Evolutionary conservation across 148 eudicot species (phyloP), one percentile per base, ranked within the genome.

Genomic region (Fagopyrum esculentum): DNA sequence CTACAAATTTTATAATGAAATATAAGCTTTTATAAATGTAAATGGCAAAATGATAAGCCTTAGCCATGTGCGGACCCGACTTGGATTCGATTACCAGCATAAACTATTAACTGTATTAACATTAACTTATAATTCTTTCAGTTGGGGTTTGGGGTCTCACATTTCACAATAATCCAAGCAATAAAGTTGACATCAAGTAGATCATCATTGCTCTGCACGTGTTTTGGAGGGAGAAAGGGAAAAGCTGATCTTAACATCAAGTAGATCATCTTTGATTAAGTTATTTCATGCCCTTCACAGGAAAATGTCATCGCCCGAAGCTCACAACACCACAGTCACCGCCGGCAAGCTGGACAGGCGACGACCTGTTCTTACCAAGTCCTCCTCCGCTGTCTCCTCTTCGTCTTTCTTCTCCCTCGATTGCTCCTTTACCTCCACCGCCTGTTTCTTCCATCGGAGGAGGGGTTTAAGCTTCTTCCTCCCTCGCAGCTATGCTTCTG

Each of bases 181-280:
- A 63, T 63, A 29, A 63, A 63, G 69, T 63, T 63, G 69, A 63
- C 69, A 63, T 63, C 69, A 44, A 63, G 69, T 63, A 63, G 69
- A 63, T 63, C 69, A 22, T 69, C 72, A 70, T 70, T 70, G 73
- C 51, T 29, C 73, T 40, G 11, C 73, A 70, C 73, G 73, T 70
- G 73, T 45, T 70, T 70, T 15, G n/a, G 69, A 11, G 63, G 10
- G 11, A 49, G 12, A 49, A 6, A 9, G 22, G 30, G 29, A 26
- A 11, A 61, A 30, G 16, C 44, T 63, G 40, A 30, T 30, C 45
- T 12, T 35, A 1, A 35, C 40, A 35, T 35, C 52, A 49, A 9
- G 2, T 12, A 49, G 29, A 17, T 19, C 64, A 8, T 19, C n/a
- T 57, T 16, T 54, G 59, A 54, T 19, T 56, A 2, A 1, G 6